A percentile compares a stretch with the other conserved stretches of the same genome.
Evolutionary conservation across 139 green algal species (phyloP).

Genomic region (Tetratostichococcus sp.): DNA sequence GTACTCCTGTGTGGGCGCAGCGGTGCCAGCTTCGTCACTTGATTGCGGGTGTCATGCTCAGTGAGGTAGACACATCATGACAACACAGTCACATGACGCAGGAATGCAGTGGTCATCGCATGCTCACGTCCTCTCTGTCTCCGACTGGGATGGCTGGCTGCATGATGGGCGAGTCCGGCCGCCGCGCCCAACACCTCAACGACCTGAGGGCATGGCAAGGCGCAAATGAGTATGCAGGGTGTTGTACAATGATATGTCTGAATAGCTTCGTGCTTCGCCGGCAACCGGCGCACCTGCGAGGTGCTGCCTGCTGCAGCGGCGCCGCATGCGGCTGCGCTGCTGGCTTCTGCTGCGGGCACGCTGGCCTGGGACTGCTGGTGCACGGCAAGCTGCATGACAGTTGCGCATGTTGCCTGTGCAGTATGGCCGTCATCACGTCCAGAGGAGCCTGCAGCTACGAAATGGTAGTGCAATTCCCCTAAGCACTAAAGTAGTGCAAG

Average conservation of each 20-base stretch:
- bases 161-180: conserved; percentile 44
- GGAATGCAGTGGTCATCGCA: too few relatives aligned
- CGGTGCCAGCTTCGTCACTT: too few relatives aligned
- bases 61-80: not conserved
- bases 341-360: not conserved
- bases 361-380: not conserved
- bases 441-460: too few relatives aligned
- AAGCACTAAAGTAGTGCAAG: too few relatives aligned
- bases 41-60: too few relatives aligned
- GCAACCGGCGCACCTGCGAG: too few relatives aligned
- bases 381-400: not conserved
- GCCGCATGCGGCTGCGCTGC: not conserved
- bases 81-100: not conserved
- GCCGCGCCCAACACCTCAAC: not conserved
- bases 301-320: not conserved
- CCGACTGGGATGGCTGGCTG: conserved; percentile 45
- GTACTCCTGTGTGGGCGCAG: conserved; percentile 33
- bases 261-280: too few relatives aligned
- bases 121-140: not conserved
- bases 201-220: conserved; percentile 4
- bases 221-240: not conserved
- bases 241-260: too few relatives aligned
- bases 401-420: not conserved
- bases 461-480: too few relatives aligned
- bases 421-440: too few relatives aligned